Percentiles rank a stretch among this genome's conserved stretches.
phyloP scores from a whole-genome alignment of 345 rosid species.

The Eucalyptus marginata region DNA sequence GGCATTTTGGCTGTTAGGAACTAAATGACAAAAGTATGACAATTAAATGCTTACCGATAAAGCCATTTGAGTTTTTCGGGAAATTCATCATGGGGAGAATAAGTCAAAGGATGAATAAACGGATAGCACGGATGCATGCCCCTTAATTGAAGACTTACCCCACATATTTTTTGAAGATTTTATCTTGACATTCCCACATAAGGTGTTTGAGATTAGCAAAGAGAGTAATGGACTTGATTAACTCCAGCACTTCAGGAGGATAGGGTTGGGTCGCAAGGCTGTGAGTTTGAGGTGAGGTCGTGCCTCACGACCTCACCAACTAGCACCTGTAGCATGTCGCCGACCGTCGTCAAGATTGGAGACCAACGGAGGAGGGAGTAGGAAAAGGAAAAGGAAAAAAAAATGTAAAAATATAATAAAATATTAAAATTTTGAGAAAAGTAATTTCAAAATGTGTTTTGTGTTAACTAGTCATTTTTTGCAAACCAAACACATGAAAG shows the following conservation, averaged over 20 bases:
- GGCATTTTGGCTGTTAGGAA: not conserved
- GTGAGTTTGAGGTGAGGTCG: not conserved
- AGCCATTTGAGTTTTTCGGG: accelerated
- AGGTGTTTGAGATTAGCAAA: not conserved
- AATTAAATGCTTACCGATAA: accelerated
- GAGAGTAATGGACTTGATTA: not conserved
- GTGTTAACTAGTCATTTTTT: accelerated
- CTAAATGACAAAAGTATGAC: not conserved
- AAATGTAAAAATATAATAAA: too few relatives aligned
- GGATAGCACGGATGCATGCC: accelerated
- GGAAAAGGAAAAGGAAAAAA: not conserved
- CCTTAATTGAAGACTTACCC: not conserved
- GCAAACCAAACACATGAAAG: not conserved
- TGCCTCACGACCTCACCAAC: accelerated
- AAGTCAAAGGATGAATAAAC: not conserved
- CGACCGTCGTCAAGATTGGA: accelerated
- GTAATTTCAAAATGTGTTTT: too few relatives aligned
- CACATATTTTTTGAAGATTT: not conserved
- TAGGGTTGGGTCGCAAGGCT: not conserved
- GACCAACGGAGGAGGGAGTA: not conserved
- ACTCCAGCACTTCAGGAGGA: not conserved
- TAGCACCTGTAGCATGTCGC: accelerated
- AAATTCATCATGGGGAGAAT: not conserved
- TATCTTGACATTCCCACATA: not conserved
- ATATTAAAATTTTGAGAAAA: too few relatives aligned